These are phyloP conservation scores for Elongisporangium prolatum DNA, from an alignment of 352 stramenopile species.

Conservation along the genomic window DNA sequence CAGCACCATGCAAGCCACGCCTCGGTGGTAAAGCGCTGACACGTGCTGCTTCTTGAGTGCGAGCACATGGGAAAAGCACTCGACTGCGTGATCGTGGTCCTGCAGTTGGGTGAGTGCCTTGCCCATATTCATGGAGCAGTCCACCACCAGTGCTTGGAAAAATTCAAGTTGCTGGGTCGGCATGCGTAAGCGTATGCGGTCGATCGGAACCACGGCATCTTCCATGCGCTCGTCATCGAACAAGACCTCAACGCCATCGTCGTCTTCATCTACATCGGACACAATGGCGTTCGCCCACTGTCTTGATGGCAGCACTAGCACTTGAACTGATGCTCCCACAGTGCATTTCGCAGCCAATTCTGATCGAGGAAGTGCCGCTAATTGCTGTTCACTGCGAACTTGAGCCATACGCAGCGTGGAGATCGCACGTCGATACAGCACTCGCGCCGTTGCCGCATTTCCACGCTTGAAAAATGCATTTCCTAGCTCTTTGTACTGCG, in stretches of 20 bases:
- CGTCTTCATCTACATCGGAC: conserved; percentile 41
- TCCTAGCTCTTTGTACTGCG: conserved; percentile 39
- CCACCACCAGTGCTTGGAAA: conserved; percentile 50
- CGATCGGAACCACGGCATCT: conserved; percentile 39
- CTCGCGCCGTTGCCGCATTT: conserved; percentile 47
- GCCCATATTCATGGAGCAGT: conserved; percentile 83
- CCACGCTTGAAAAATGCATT: conserved; percentile 62
- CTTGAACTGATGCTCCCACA: conserved; percentile 52
- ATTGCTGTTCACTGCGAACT: conserved; percentile 32
- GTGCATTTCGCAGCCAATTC: conserved; percentile 34
- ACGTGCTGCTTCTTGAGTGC: conserved; percentile 34
- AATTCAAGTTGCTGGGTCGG: conserved; percentile 35
- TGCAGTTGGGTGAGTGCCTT: conserved; percentile 56
- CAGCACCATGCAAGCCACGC: conserved; percentile 56
- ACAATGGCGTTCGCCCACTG: conserved; percentile 56
- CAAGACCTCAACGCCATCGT: conserved; percentile 43
- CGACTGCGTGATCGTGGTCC: conserved; percentile 46
- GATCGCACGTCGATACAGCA: conserved; percentile 63
- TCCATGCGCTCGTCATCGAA: conserved; percentile 51
- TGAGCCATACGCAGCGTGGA: conserved; percentile 40
- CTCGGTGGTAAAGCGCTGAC: conserved; percentile 66
- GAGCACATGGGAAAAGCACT: conserved; percentile 60
- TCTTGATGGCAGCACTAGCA: conserved; percentile 13
- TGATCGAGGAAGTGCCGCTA: conserved; percentile 21
- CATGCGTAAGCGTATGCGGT: conserved; percentile 53